Conservation (phyloP, 2,329 filamentous ascomycete species). For the Tolypocladium inflatum region DNA sequence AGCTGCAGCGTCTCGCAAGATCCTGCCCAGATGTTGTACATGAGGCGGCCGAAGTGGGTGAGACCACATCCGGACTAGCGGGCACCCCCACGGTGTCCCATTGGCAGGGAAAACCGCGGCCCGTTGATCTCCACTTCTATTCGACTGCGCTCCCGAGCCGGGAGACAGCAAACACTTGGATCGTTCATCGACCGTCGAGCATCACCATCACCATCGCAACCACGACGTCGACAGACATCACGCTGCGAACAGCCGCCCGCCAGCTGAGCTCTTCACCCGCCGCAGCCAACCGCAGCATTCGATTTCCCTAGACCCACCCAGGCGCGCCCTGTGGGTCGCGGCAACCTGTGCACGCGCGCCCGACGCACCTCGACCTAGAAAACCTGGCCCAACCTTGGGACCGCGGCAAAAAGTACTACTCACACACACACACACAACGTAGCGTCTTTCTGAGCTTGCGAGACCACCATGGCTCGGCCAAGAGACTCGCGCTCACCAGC, state of each 20-base stretch:
- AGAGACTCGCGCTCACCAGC: slow-evolving; percentile 79
- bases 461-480: slow-evolving; percentile 49
- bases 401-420: slow-evolving; percentile 25
- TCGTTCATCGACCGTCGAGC: neutral
- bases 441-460: slow-evolving; percentile 31
- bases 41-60: neutral
- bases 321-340: neutral
- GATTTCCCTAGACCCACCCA: neutral
- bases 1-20: neutral
- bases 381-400: neutral
- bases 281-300: neutral
- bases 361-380: neutral
- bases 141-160: neutral
- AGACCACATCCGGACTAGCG: neutral
- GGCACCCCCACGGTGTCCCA: neutral
- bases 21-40: neutral
- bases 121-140: neutral
- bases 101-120: slow-evolving; percentile 1
- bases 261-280: neutral
- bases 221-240: neutral
- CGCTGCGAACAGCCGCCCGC: neutral
- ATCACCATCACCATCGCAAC: neutral
- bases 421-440: slow-evolving; percentile 17
- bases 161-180: neutral
- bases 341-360: neutral